These are phyloP conservation scores for Halophytophthora batemanensis DNA, from an alignment of 352 stramenopile genomes.

Conservation along the genomic window DNA sequence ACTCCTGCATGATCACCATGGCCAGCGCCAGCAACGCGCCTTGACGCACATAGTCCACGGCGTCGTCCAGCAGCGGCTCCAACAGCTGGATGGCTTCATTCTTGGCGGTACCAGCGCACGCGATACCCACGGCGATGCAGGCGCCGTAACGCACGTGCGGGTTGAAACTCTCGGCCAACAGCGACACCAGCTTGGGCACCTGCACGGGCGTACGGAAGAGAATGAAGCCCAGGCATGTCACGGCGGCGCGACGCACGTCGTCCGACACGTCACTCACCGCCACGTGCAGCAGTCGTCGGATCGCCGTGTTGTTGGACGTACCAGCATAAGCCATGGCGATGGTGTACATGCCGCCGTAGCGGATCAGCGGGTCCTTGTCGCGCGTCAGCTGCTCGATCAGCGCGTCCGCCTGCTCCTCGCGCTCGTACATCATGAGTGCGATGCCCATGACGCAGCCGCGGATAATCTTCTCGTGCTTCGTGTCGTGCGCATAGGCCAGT, in stretches of 20 bases:
- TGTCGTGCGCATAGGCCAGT: conserved; percentile 97
- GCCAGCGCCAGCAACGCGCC: conserved; percentile 95
- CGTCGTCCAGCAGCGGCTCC: conserved; percentile 97
- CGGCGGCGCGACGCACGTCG: conserved; percentile 97
- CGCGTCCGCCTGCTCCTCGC: conserved; percentile 94
- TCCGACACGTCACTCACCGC: conserved; percentile 98
- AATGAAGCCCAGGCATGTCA: conserved; percentile 98
- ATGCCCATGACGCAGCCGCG: conserved; percentile 97
- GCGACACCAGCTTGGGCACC: conserved; percentile 87
- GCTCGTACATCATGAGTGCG: conserved; percentile 98
- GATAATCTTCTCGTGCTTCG: conserved; percentile 99
- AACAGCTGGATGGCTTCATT: conserved; percentile 96
- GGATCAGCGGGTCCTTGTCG: conserved; percentile 97
- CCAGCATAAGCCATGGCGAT: conserved; percentile 97
- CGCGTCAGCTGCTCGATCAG: conserved; percentile 97
- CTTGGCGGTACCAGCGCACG: conserved; percentile 96
- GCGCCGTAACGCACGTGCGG: conserved; percentile 99
- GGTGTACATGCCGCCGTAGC: conserved; percentile 98
- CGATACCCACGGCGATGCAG: conserved; percentile 98
- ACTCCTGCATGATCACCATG: conserved; percentile 99
- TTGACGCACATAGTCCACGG: conserved; percentile 98
- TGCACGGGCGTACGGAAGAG: conserved; percentile 97
- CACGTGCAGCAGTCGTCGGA: conserved; percentile 96
- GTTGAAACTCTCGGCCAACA: conserved; percentile 99
- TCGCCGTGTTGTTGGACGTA: conserved; percentile 96